phyloP scores from a whole-genome alignment of 2,329 filamentous ascomycete genomes.

The Fusarium torulosum region DNA sequence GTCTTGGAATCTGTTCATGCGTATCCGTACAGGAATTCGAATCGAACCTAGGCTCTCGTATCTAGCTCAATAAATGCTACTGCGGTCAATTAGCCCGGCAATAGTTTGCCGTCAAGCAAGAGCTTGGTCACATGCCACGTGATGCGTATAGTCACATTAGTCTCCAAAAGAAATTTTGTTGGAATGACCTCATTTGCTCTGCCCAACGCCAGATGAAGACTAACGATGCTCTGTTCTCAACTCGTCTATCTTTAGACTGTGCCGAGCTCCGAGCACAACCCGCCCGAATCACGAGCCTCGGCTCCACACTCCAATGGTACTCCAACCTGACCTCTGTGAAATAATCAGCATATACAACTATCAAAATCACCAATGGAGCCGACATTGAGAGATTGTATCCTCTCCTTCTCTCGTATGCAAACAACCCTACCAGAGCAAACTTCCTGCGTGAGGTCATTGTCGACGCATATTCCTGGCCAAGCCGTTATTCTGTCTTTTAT shows the following conservation, averaged over 20 bases:
- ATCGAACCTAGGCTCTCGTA: background rate
- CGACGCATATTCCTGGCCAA: background rate
- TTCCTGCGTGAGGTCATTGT: background rate
- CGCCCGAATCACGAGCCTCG: background rate
- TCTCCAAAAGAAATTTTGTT: background rate
- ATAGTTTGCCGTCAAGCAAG: background rate
- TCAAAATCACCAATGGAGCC: background rate
- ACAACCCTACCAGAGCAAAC: background rate
- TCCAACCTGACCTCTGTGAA: background rate
- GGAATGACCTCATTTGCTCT: background rate
- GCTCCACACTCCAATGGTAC: background rate
- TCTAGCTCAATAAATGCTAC: background rate
- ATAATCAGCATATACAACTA: background rate
- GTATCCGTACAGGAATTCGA: too few relatives aligned
- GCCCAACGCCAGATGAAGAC: background rate
- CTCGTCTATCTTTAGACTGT: background rate
- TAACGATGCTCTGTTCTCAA: background rate
- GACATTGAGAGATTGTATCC: background rate
- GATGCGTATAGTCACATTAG: background rate
- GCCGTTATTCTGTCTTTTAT: background rate
- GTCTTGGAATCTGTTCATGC: too few relatives aligned
- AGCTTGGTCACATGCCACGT: background rate
- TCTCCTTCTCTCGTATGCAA: slow-evolving; percentile 6
- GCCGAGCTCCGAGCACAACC: background rate
- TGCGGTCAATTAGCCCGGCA: background rate